Percentiles rank a stretch among this genome's conserved stretches.
These are phyloP conservation scores for Auriscalpium orientale DNA, from an alignment of 768 basidiomycete species.

Conservation along the genomic window DNA sequence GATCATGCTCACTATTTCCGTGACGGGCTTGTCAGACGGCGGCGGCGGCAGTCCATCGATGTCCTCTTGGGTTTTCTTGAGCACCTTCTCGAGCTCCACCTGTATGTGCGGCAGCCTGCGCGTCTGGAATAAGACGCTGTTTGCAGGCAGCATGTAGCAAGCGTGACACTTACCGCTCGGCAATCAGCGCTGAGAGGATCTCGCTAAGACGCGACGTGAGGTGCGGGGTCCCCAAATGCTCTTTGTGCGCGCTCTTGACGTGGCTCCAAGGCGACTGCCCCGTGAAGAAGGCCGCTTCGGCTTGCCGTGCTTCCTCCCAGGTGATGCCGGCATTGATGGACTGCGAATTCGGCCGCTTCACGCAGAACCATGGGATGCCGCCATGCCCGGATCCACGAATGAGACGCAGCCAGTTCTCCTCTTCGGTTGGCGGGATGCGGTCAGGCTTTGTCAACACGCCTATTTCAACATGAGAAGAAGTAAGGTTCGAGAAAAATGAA, in stretches of 20 bases:
- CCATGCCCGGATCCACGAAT: slow-evolving; percentile 45
- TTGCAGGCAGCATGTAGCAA: background rate
- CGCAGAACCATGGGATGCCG: slow-evolving; percentile 48
- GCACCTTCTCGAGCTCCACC: background rate
- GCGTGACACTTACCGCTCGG: slow-evolving; percentile 39
- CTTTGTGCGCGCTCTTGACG: slow-evolving; percentile 41
- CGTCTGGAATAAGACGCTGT: background rate
- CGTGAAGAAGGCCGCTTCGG: slow-evolving; percentile 52
- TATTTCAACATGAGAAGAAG: slow-evolving; percentile 15
- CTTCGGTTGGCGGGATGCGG: slow-evolving; percentile 50
- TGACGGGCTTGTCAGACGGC: slow-evolving; percentile 47
- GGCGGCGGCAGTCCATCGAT: slow-evolving; percentile 35
- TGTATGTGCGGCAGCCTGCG: background rate
- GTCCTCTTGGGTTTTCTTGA: slow-evolving; percentile 24
- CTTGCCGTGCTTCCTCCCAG: slow-evolving; percentile 52
- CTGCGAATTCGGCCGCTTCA: slow-evolving; percentile 37
- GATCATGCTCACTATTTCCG: slow-evolving; percentile 47
- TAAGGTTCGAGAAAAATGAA: no score
- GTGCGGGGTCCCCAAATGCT: slow-evolving; percentile 47
- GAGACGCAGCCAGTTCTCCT: slow-evolving; percentile 46
- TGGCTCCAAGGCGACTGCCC: slow-evolving; percentile 45
- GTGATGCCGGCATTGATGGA: slow-evolving; percentile 44
- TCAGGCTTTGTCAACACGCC: slow-evolving; percentile 75
- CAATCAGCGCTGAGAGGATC: slow-evolving; percentile 56
- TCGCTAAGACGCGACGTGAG: slow-evolving; percentile 51